Conservation (phyloP, 345 rosid genomes). For the Salix brachista region DNA sequence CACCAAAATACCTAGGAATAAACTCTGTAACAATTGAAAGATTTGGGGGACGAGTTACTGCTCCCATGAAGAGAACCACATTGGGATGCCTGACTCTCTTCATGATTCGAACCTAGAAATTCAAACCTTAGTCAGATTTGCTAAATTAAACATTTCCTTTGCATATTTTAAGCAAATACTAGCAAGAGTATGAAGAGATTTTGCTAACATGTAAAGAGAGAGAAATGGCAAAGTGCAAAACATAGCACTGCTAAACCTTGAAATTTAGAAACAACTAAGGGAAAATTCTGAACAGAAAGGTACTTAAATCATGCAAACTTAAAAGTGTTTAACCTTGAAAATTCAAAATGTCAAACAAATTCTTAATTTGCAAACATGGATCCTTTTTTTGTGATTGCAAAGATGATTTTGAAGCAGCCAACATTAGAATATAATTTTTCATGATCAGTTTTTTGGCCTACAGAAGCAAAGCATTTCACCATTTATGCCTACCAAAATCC, state of each 20-base stretch:
- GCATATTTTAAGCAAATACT: not conserved
- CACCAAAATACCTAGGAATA: constrained; percentile 68
- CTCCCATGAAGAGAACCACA: constrained; percentile 99
- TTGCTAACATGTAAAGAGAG: not conserved
- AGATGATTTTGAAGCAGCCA: not conserved
- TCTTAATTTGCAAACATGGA: not conserved
- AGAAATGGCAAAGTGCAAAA: not conserved
- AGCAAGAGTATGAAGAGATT: not conserved
- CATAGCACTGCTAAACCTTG: not conserved
- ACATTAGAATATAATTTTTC: not conserved
- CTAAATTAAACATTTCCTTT: not conserved
- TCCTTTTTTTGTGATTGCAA: not conserved
- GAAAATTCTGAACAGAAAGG: not conserved
- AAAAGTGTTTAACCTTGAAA: not conserved
- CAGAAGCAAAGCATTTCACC: not conserved
- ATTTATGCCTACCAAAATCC: not conserved
- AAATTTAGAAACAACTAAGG: not conserved
- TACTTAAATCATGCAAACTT: not conserved
- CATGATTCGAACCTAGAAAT: constrained; percentile 75
- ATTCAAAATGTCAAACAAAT: not conserved
- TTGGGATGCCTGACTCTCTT: constrained; percentile 84
- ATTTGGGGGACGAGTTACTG: constrained; percentile 85
- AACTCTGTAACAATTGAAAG: constrained; percentile 91
- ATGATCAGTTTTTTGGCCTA: not conserved
- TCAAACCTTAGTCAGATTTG: constrained; percentile 6